These are phyloP conservation scores for Rhododendron molle DNA, from an alignment of 148 eudicot species.

Conservation along the genomic window DNA sequence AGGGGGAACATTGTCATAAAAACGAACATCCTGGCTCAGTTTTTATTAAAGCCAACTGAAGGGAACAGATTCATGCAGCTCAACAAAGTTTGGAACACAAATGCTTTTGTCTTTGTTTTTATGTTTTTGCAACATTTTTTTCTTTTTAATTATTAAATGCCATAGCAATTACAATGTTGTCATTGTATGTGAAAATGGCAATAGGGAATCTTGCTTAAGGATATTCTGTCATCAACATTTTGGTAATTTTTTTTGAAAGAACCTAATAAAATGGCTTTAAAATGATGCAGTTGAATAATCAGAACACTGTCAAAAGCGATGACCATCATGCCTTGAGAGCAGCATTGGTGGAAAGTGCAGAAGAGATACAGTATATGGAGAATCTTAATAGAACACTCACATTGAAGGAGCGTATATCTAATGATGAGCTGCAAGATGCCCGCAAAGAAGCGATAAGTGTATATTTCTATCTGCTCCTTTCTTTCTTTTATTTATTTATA, in stretches of 20 bases:
- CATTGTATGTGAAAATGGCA: background rate
- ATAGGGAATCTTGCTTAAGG: background rate
- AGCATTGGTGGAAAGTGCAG: slow-evolving; percentile 3
- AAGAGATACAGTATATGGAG: background rate
- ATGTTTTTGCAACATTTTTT: background rate
- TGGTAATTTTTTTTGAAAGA: background rate
- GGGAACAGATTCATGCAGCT: background rate
- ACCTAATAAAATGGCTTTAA: background rate
- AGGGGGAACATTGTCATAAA: no score
- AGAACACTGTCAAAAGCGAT: background rate
- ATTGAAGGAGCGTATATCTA: slow-evolving; percentile 8
- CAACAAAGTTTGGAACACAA: no score
- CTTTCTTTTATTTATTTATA: no score
- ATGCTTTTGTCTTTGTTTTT: background rate
- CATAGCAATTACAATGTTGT: background rate
- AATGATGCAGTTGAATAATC: slow-evolving; percentile 11
- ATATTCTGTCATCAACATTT: background rate
- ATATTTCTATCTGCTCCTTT: background rate
- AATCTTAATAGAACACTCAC: background rate
- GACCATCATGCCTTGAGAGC: slow-evolving; percentile 4
- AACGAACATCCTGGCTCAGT: no score
- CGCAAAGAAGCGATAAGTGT: slow-evolving; percentile 19
- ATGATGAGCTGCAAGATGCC: slow-evolving; percentile 26
- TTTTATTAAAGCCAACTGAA: no score
- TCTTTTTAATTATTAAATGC: background rate